Evolutionary conservation across 148 eudicot species (phyloP).

Genomic region (Heliosperma pusillum): DNA sequence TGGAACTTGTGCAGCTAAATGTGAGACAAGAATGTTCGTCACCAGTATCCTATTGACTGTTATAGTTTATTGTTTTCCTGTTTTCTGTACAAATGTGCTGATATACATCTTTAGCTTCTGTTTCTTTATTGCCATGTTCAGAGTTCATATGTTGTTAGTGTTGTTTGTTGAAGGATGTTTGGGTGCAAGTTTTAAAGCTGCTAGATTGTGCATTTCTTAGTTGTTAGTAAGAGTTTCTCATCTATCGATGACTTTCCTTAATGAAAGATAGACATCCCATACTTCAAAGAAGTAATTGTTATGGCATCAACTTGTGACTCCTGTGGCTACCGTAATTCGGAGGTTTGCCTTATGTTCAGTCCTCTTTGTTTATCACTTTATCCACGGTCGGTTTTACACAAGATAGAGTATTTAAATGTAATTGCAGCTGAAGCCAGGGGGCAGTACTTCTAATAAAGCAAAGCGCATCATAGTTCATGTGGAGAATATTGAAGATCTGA

Average conservation of each 20-base stretch:
- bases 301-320: constrained; percentile 94
- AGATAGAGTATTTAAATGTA: not conserved
- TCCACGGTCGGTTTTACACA: not conserved
- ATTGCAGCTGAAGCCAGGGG: constrained; percentile 92
- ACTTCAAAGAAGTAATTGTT: constrained; percentile 96
- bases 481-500: constrained; percentile 63
- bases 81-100: not conserved
- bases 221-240: not conserved
- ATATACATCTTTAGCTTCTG: not conserved
- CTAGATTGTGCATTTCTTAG: not conserved
- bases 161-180: not conserved
- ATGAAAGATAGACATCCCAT: constrained; percentile 73
- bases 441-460: constrained; percentile 72
- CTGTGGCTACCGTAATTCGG: constrained; percentile 94
- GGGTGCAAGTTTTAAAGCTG: not conserved
- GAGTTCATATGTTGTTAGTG: not conserved
- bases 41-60: constrained; percentile 74
- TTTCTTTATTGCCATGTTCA: not conserved
- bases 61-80: not conserved
- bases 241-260: constrained; percentile 40
- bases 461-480: constrained; percentile 63
- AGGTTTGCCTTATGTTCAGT: constrained; percentile 44
- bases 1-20: constrained; percentile 70
- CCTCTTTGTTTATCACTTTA: not conserved
- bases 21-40: constrained; percentile 90